Evolutionary conservation across 306 rosid species (phyloP).

Genomic region (Vigna trinervia): DNA sequence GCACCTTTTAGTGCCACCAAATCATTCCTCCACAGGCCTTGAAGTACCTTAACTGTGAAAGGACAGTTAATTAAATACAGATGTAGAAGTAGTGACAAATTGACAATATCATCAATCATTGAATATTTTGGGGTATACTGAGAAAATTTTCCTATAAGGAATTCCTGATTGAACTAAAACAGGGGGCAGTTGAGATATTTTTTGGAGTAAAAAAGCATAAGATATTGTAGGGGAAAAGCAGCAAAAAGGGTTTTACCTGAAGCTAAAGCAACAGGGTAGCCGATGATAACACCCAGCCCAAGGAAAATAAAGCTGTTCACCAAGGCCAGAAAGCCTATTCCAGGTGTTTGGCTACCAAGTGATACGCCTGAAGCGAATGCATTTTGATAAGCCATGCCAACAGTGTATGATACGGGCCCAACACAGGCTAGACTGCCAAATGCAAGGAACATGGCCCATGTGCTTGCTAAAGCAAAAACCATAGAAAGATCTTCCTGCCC

Average conservation of each 20-base stretch:
- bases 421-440: conserved; percentile 72
- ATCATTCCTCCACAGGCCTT: conserved; percentile 83
- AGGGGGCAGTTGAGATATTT: background rate
- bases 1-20: conserved; percentile 85
- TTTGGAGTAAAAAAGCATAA: conserved; percentile 7
- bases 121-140: background rate
- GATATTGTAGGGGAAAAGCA: conserved; percentile 28
- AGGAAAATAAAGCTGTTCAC: conserved; percentile 63
- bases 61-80: conserved; percentile 1
- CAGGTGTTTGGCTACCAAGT: conserved; percentile 53
- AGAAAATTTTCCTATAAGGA: conserved; percentile 10
- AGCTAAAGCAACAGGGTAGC: conserved; percentile 78
- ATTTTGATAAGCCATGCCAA: conserved; percentile 63
- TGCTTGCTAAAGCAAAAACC: conserved; percentile 82
- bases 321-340: conserved; percentile 52
- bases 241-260: conserved; percentile 60
- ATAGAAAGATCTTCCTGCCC: conserved; percentile 98
- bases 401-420: conserved; percentile 65
- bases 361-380: conserved; percentile 58
- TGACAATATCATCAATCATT: background rate
- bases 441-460: conserved; percentile 79
- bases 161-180: conserved; percentile 18
- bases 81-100: conserved; percentile 12
- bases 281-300: conserved; percentile 65
- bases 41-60: conserved; percentile 77